Evolutionary conservation across 2,329 filamentous ascomycete species (phyloP), one percentile per base, ranked within the genome.

Genomic region (Fusarium secorum): DNA sequence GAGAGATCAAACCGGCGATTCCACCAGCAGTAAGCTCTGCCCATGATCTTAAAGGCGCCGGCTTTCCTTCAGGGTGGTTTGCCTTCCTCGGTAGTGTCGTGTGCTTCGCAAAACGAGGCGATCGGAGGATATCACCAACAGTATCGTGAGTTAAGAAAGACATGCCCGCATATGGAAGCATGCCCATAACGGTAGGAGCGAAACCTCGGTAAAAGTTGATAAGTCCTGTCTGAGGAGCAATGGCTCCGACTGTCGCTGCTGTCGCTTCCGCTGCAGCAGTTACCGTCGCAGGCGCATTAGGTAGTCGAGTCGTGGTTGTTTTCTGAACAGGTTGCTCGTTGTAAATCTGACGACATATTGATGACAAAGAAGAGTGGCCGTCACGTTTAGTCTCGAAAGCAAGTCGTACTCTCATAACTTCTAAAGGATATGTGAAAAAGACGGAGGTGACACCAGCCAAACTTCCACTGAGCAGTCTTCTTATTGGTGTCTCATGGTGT

Each of bases 141-240:
- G 93, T 94, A 80, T 99, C 96, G 82, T 99, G 96, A 0, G 94
- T 97, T 42, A 99, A 87, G 82, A 99, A 99, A 2, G 94, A 97
- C 77, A 97, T 91, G 75, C 96, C 96, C 2, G 96, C 96, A 78
- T 99, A 99, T 0, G 96, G 96, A 2, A 99, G 84, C 95, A 99
- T 99, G 74, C 96, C 96, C 66, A 97, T 85, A 9, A 99, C 81
- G 0, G 96, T 98, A 0, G 95, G 93, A 0, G 90, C 89, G 80
- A 99, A 99, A 53, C 96, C 96, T 52, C 96, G 90, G 82, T 98
- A 99, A 80, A 99, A 99, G 81, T 99, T 99, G 60, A 89, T 82
- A 2, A 98, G 79, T 7, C 95, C 95, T 15, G 86, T 87, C 30
- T 85, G 85, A 1, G 93, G 91, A 5, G 79, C 84, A 2, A 89